phyloP scores from a whole-genome alignment of 2,329 filamentous ascomycete species.

The Myriosclerotinia curreyana region DNA sequence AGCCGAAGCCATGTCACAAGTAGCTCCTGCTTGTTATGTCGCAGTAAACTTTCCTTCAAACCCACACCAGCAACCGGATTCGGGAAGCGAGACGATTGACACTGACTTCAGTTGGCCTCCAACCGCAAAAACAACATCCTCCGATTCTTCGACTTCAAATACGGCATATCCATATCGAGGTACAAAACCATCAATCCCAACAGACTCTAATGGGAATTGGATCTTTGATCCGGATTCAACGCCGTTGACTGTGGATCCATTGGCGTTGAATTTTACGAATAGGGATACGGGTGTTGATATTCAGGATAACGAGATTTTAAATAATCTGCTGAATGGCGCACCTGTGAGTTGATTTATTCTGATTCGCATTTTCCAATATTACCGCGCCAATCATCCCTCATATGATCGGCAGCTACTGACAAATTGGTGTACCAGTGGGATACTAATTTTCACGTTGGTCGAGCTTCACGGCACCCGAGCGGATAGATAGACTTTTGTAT shows the following conservation, averaged over 20 bases:
- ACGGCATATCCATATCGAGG: slow-evolving; percentile 8
- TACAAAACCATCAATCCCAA: background rate
- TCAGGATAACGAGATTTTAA: slow-evolving; percentile 1
- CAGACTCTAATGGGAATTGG: background rate
- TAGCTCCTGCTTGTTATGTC: background rate
- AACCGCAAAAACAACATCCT: slow-evolving; percentile 22
- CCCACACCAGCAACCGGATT: background rate
- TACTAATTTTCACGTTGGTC: background rate
- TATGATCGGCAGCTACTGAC: background rate
- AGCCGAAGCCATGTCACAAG: background rate
- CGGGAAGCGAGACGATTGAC: slow-evolving; percentile 17
- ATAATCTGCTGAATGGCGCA: background rate
- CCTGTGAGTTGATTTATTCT: background rate
- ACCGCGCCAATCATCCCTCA: background rate
- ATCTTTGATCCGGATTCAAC: background rate
- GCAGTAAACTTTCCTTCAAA: background rate
- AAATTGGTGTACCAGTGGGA: background rate
- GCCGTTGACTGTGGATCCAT: background rate
- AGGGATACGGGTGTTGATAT: background rate
- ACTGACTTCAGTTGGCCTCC: slow-evolving; percentile 4
- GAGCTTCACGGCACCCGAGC: no score
- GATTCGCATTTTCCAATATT: background rate
- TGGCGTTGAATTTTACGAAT: background rate
- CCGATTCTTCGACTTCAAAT: slow-evolving; percentile 20
- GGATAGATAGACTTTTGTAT: background rate